These are phyloP conservation scores for Nakazawaea pomicola DNA, from an alignment of 805 yeast genomes.

Conservation along the genomic window DNA sequence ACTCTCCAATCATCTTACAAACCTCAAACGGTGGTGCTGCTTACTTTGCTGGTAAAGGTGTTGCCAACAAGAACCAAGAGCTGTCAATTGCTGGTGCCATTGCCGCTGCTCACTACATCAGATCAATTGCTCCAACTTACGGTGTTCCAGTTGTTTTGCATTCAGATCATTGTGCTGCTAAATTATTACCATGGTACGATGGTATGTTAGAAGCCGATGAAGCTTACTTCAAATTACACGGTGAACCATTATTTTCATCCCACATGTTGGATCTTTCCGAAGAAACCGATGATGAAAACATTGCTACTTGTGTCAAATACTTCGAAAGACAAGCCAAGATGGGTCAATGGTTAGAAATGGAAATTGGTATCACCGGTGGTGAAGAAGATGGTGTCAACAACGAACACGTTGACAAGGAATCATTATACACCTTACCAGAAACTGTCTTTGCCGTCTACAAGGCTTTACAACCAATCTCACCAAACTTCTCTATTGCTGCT, in stretches of 20 bases:
- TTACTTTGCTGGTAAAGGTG: slow-evolving; percentile 99
- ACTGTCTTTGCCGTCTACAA: slow-evolving; percentile 89
- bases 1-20: slow-evolving; percentile 94
- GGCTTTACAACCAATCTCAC: slow-evolving; percentile 86
- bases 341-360: slow-evolving; percentile 99
- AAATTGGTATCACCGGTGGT: slow-evolving; percentile 99
- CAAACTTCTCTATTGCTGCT: slow-evolving; percentile 99
- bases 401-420: slow-evolving; percentile 82
- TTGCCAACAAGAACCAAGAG: slow-evolving; percentile 84
- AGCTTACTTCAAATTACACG: slow-evolving; percentile 78
- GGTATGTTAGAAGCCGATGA: slow-evolving; percentile 98
- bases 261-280: slow-evolving; percentile 98
- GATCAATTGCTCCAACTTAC: slow-evolving; percentile 93
- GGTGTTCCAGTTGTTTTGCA: slow-evolving; percentile 96
- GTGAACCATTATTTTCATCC: slow-evolving; percentile 96
- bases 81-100: slow-evolving; percentile 93
- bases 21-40: slow-evolving; percentile 99
- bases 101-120: slow-evolving; percentile 97
- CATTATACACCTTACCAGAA: slow-evolving; percentile 92
- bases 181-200: slow-evolving; percentile 96
- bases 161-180: slow-evolving; percentile 98
- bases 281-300: slow-evolving; percentile 95
- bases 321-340: slow-evolving; percentile 90
- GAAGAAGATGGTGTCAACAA: slow-evolving; percentile 99
- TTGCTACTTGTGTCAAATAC: slow-evolving; percentile 89